Evolutionary conservation across 2,329 filamentous ascomycete species (phyloP).

Genomic region (Paecilomyces sp.): DNA sequence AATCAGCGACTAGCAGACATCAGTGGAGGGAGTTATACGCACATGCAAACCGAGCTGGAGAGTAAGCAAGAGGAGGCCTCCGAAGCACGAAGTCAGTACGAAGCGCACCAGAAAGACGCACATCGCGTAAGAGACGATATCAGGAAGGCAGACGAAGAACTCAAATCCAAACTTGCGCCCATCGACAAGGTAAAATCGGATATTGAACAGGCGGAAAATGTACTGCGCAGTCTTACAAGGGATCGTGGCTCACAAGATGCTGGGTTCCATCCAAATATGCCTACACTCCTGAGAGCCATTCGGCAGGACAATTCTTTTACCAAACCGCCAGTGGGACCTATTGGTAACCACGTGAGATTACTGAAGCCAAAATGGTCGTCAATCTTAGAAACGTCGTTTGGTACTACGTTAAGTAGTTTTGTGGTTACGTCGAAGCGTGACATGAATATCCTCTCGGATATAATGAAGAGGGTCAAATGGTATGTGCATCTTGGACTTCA

Average conservation of each 20-base stretch:
- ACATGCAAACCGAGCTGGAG: slow-evolving; percentile 54
- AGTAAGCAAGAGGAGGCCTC: slow-evolving; percentile 47
- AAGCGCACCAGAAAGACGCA: slow-evolving; percentile 33
- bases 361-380: slow-evolving; percentile 74
- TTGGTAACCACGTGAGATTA: slow-evolving; percentile 71
- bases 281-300: slow-evolving; percentile 60
- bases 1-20: slow-evolving; percentile 54
- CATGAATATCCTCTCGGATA: slow-evolving; percentile 55
- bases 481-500: slow-evolving; percentile 16
- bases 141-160: slow-evolving; percentile 25
- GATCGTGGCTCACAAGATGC: slow-evolving; percentile 55
- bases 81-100: slow-evolving; percentile 37
- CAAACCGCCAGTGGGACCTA: slow-evolving; percentile 70
- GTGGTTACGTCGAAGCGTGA: slow-evolving; percentile 74
- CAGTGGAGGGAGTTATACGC: slow-evolving; percentile 62
- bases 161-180: slow-evolving; percentile 14
- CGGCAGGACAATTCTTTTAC: slow-evolving; percentile 61
- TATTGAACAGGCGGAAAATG: slow-evolving; percentile 45
- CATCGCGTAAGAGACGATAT: slow-evolving; percentile 28
- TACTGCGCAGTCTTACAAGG: slow-evolving; percentile 46
- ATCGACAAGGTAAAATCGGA: slow-evolving; percentile 46
- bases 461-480: slow-evolving; percentile 58
- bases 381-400: slow-evolving; percentile 71
- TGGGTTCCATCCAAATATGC: slow-evolving; percentile 59
- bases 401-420: slow-evolving; percentile 65